Percentiles rank a stretch among this genome's conserved stretches.
These are phyloP conservation scores for Candida mesenterica DNA, from an alignment of 1,139 yeast genomes.

Conservation along the genomic window DNA sequence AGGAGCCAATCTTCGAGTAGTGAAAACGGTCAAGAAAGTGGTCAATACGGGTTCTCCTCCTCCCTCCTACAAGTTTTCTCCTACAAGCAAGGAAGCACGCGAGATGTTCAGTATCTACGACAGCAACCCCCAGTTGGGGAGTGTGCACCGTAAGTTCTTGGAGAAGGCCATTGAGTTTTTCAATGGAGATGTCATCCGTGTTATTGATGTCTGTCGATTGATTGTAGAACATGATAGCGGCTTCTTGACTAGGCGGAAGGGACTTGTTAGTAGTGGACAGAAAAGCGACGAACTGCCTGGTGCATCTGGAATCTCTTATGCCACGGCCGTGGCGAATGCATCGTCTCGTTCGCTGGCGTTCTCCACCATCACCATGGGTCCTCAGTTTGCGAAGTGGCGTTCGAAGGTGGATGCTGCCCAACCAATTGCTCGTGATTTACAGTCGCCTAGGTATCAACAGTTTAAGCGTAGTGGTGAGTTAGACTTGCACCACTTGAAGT, in stretches of 20 bases:
- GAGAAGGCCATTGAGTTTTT: slow-evolving; percentile 36
- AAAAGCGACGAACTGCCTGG: neutral
- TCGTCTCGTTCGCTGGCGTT: neutral
- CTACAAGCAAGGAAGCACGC: slow-evolving; percentile 17
- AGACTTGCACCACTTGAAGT: slow-evolving; percentile 54
- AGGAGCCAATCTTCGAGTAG: slow-evolving; percentile 7
- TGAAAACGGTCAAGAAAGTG: neutral
- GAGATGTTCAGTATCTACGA: slow-evolving; percentile 23
- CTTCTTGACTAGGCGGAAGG: slow-evolving; percentile 12
- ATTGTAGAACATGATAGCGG: slow-evolving; percentile 25
- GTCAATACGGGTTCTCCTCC: neutral
- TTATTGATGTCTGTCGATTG: slow-evolving; percentile 26
- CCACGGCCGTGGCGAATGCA: slow-evolving; percentile 2
- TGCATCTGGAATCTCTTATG: slow-evolving; percentile 1
- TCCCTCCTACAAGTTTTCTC: slow-evolving; percentile 5
- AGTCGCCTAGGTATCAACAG: slow-evolving; percentile 2
- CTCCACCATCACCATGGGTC: slow-evolving; percentile 6
- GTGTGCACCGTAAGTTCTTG: slow-evolving; percentile 27
- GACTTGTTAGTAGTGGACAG: neutral
- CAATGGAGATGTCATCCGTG: slow-evolving; percentile 36
- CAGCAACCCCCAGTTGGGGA: slow-evolving; percentile 16
- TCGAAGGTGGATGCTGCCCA: slow-evolving; percentile 6
- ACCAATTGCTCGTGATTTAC: slow-evolving; percentile 2
- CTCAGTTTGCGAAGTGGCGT: slow-evolving; percentile 13
- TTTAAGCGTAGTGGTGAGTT: slow-evolving; percentile 22